Conservation (phyloP, 1,284 basidiomycete genomes). For the Ganoderma leucocontextum region DNA sequence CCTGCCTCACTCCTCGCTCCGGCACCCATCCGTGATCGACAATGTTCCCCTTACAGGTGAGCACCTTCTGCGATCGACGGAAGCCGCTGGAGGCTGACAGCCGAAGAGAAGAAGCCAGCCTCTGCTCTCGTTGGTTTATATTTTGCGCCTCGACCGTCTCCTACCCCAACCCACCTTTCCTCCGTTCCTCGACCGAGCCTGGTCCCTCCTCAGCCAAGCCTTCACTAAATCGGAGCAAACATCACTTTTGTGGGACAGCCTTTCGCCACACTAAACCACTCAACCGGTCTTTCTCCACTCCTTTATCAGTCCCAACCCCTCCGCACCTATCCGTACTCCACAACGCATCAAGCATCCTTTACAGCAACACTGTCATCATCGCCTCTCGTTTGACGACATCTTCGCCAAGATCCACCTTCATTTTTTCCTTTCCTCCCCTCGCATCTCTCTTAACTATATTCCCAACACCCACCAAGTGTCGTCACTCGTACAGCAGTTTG, state of each 20-base stretch:
- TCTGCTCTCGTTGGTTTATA: neutral
- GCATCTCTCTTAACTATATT: neutral
- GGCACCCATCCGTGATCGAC: neutral
- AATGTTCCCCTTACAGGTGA: neutral
- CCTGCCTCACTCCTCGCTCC: neutral
- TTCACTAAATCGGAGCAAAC: too few species aligned
- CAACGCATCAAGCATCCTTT: too few species aligned
- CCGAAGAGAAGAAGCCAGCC: neutral
- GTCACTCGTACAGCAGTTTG: too few species aligned
- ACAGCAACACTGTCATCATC: too few species aligned
- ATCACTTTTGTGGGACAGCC: too few species aligned
- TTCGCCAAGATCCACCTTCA: neutral
- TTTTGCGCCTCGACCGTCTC: neutral
- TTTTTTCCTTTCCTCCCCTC: neutral
- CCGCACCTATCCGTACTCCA: too few species aligned
- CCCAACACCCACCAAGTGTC: neutral
- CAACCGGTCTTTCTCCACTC: too few species aligned
- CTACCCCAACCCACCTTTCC: neutral
- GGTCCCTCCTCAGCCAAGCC: neutral
- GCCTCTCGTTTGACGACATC: neutral
- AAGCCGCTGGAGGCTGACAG: neutral
- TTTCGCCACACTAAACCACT: neutral
- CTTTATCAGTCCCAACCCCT: too few species aligned
- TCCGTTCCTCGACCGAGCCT: neutral
- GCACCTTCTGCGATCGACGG: neutral